Evolutionary conservation across 2,329 filamentous ascomycete genomes (phyloP), one percentile per base, ranked within the genome.

Genomic region (Botrytis tulipae): DNA sequence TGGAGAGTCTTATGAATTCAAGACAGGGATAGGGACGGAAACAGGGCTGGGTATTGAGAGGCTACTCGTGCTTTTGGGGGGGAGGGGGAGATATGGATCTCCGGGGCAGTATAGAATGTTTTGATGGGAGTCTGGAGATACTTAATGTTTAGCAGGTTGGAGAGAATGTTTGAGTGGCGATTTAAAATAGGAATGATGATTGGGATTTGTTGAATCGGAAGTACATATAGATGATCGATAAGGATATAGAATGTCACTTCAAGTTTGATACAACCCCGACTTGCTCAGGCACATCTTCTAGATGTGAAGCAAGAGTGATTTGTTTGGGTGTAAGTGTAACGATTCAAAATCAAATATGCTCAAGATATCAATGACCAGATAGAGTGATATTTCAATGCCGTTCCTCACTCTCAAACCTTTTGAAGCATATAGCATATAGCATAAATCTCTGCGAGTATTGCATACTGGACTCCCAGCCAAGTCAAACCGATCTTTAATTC

Each of bases 391-490:
- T 10, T 42, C 22, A n/a, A 44, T 32, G 22, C 25, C 12, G 8
- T 54, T 66, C 9, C 16, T 20, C 16, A 29, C 22, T 1, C 4
- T 29, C 32, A 20, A 25, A 67, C 14, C 4, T 20, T 25, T 54
- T 22, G 65, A 68, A 54, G 66, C 18, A 44, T 22, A 57, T 29
- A 54, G 66, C 18, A 42, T 22, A 44, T 29, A 22, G 48, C 37
- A 32, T 44, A 57, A 18, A 44, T 32, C 29, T 4, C 48, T 44
- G 37, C 37, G 25, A 57, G 48, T 20, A 22, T 57, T 65, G 44
- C 35, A 54, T 51, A 25, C 69, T 65, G 69, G 69, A 71, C 69
- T 71, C 22, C 69, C 69, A 71, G 69, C n/a, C 44, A 40, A 65
- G 46, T 54, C 18, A 35, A 71, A 66, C 40, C 29, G n/a, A 42